These are phyloP conservation scores for Mycena pura DNA, from an alignment of 768 basidiomycete genomes.

Conservation along the genomic window DNA sequence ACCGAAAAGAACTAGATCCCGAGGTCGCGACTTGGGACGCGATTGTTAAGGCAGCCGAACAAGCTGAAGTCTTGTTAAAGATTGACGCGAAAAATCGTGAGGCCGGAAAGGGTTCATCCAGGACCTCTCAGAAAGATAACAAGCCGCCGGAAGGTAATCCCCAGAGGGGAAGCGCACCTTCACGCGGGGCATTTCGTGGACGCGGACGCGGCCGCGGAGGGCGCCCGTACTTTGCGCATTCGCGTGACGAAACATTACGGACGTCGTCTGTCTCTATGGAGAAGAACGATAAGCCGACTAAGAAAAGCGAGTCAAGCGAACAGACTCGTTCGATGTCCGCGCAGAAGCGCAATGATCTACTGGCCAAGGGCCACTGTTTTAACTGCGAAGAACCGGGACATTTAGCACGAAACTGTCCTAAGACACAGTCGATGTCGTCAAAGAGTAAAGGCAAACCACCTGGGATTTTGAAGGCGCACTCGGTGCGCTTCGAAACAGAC, in stretches of 20 bases:
- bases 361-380: constrained; percentile 36
- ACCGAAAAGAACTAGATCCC: no score
- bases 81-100: no score
- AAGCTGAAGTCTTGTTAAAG: no score
- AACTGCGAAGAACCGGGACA: constrained; percentile 36
- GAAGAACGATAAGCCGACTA: neutral
- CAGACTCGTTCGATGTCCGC: no score
- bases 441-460: constrained; percentile 7
- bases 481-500: neutral
- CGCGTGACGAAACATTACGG: neutral
- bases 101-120: no score
- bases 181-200: neutral
- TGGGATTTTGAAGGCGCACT: neutral
- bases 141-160: no score
- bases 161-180: no score
- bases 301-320: no score
- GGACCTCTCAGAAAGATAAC: no score
- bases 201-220: neutral
- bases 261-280: neutral
- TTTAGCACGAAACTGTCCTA: constrained; percentile 22
- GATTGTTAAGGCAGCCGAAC: no score
- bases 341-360: constrained; percentile 17
- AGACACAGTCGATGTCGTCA: neutral
- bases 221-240: neutral
- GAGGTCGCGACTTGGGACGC: no score